A percentile compares a stretch with the other conserved stretches of the same genome.
These are phyloP conservation scores for Byssochlamys sp. DNA, from an alignment of 2,329 filamentous ascomycete species.

Conservation along the genomic window DNA sequence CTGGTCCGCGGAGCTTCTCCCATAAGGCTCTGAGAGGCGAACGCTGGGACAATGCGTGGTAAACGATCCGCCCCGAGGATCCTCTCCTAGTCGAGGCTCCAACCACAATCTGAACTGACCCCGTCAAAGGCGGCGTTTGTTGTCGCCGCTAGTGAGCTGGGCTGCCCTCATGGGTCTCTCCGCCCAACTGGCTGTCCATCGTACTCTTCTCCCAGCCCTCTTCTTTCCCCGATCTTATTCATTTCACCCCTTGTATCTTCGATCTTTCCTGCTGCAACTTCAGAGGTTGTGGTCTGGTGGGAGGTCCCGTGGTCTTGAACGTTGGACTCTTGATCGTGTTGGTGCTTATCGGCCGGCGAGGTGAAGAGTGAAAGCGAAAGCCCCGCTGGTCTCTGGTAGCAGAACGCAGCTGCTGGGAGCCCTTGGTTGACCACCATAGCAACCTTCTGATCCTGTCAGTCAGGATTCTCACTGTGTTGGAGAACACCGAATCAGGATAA, in stretches of 20 bases:
- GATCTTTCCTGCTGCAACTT: not conserved
- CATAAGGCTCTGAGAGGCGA: not conserved
- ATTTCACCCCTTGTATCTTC: not conserved
- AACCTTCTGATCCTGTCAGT: not conserved
- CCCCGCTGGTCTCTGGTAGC: not conserved
- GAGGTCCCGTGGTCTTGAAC: not conserved
- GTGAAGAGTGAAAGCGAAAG: not conserved
- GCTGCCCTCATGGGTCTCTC: constrained; percentile 15
- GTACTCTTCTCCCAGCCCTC: constrained; percentile 4
- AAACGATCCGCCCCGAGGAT: constrained; percentile 2
- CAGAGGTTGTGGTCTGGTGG: not conserved
- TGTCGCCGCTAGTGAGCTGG: constrained; percentile 12
- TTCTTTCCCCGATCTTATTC: constrained; percentile 4
- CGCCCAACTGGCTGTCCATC: constrained; percentile 6
- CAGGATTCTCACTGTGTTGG: not conserved
- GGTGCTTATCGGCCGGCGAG: not conserved
- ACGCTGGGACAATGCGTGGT: not conserved
- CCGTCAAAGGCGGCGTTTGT: constrained; percentile 2
- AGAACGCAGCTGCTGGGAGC: not conserved
- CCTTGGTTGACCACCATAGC: not conserved
- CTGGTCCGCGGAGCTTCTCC: not conserved
- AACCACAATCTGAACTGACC: not conserved
- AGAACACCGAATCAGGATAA: not conserved
- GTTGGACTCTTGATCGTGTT: not conserved
- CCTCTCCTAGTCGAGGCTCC: not conserved